Base-by-base conservation (phyloP, 768 basidiomycete genomes). In the Lentinula raphanica region DNA sequence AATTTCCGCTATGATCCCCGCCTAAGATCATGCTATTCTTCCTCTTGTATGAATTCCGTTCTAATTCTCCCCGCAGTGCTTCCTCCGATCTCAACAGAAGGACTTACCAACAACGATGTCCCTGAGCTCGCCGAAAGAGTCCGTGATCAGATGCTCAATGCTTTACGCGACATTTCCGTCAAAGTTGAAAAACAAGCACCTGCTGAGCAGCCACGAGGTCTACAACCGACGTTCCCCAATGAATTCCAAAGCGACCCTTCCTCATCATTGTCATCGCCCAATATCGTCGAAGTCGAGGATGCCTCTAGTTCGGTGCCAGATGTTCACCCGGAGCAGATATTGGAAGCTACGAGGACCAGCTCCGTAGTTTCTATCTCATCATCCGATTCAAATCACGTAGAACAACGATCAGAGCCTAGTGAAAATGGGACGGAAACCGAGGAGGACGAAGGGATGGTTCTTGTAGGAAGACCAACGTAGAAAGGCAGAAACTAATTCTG, bases 381-480 rank as follows among this genome's bases (percentile, higher is more conserved):
- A 3, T 71, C 72, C 5, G 67, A 67, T 17, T 69, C 67, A 3
- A 32, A 61, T 71, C 62, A 23, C 66, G 70, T 61, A 65, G 67
- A 46, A 72, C 78, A 53, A 72, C 23, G 69, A 27, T 73, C 71
- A 38, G 74, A 78, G 31, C 72, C 75, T 44, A 90, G 86, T 62
- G 86, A 86, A 66, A 79, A 80, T 61, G 87, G 86, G 8, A 76
- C 74, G 23, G 89, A 90, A 64, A 92, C 90, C 38, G 90, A 93
- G 67, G 86, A 88, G 66, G 90, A 93, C 58, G 90, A 92, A 65
- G 90, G 88, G 5, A 86, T 92, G 85, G 81, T 92, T 59, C 68
- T 92, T 28, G 84, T 92, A 51, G 86, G 84, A 39, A 79, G 85
- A 58, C 89, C 88, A 32, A 45, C 67, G 54, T 71, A 63, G 56